Evolutionary conservation across 352 stramenopile genomes (phyloP), one percentile per base, ranked within the genome.

Genomic region (Globisporangium abappressorium): DNA sequence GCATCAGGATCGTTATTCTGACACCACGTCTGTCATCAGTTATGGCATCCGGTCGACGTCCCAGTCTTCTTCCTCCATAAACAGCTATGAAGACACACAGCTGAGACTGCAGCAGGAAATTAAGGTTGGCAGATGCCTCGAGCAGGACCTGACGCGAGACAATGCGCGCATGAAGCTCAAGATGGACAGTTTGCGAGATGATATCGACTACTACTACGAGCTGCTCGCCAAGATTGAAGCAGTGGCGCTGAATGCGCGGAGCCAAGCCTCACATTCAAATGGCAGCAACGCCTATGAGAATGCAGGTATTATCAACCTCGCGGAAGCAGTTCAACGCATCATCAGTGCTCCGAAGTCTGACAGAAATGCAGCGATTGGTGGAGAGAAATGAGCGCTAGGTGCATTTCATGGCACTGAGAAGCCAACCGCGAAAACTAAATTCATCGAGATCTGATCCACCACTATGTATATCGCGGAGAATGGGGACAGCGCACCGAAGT

Each of bases 121-220:
- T 12, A 41, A 80, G 9, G 69, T 87, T 2, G 80, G 73, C 0
- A 72, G 58, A 14, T 74, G 68, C 14, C 71, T 90, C 20, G 70
- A 81, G 26, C 46, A 78, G 22, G 75, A 86, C 14, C 58, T 90
- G 8, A 36, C 84, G 18, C 72, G 75, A 12, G 82, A 89, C 34
- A 85, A 79, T 20, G 72, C 70, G 28, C 68, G 77, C 15, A 76
- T 89, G 69, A 77, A 71, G 33, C 78, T 90, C 34, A 84, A 85
- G 64, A 72, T 68, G 26, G 57, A 76, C 38, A 66, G 46, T 36
- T 36, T 90, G 47, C 73, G 74, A 33, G 73, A 82, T 0, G 80
- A 87, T 47, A 82, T 90, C 24, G 77, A 85, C 58, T 81, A 76
- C 62, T 85, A 84, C 59, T 90, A 86, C 49, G 66, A 73, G 22